phyloP scores from a whole-genome alignment of 495 filamentous ascomycete genomes.

The Daldinia vernicosa region DNA sequence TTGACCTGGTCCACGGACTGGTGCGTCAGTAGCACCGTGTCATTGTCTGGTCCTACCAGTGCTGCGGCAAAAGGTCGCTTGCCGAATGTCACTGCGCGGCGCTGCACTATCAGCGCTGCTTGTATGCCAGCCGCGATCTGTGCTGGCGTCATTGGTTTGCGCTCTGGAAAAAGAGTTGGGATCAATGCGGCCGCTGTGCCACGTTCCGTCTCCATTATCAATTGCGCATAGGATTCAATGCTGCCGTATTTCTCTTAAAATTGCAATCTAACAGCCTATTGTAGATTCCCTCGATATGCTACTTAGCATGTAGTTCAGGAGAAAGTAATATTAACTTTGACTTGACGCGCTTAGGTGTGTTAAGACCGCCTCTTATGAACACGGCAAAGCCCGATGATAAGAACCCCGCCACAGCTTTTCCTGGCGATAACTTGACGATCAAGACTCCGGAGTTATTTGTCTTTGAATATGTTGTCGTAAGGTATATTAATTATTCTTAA shows the following conservation, averaged over 20 bases:
- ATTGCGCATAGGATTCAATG: neutral
- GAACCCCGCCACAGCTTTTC: neutral
- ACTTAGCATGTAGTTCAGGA: neutral
- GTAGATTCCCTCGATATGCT: neutral
- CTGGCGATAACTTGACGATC: too few relatives aligned
- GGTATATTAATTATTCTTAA: neutral
- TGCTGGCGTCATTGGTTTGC: conserved; percentile 43
- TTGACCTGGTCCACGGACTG: conserved; percentile 65
- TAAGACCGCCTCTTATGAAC: neutral
- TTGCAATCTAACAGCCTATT: neutral
- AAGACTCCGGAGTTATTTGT: too few relatives aligned
- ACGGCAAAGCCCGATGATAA: neutral
- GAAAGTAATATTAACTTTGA: neutral
- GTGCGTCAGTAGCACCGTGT: conserved; percentile 57
- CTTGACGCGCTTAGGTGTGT: neutral
- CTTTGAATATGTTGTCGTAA: neutral
- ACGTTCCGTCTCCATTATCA: conserved; percentile 34
- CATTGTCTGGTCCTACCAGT: conserved; percentile 60
- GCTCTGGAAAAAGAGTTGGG: conserved; percentile 45
- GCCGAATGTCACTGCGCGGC: conserved; percentile 50
- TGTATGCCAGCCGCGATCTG: conserved; percentile 52
- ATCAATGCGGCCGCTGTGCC: neutral
- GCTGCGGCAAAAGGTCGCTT: conserved; percentile 62
- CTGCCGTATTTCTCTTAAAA: neutral
- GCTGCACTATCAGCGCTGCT: conserved; percentile 54